phyloP scores from a whole-genome alignment of 139 green algal genomes.

The Coelastrella sp. region DNA sequence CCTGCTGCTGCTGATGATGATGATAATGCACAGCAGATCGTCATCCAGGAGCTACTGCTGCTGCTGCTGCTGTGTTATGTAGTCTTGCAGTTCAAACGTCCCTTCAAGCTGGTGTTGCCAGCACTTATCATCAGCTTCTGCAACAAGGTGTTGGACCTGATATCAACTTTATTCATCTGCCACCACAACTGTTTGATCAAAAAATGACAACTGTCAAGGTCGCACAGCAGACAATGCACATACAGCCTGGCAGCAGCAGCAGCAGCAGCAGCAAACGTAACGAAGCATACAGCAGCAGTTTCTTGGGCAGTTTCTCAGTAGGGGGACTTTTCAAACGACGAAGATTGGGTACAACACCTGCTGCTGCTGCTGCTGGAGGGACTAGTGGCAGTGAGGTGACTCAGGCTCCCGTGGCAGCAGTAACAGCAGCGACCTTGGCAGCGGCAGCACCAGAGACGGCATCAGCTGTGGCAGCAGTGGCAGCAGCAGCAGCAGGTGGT shows the following conservation, averaged over 20 bases:
- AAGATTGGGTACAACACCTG: no score
- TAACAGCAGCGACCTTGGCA: background rate
- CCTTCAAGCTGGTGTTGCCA: background rate
- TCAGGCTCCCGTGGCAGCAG: background rate
- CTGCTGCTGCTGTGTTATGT: background rate
- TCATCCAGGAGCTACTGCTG: background rate
- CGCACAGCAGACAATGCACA: background rate
- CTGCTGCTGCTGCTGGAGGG: background rate
- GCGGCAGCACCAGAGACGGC: background rate
- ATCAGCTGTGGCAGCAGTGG: background rate
- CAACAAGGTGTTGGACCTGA: slow-evolving; percentile 22
- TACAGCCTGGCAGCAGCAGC: background rate
- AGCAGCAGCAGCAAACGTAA: background rate
- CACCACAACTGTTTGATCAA: background rate
- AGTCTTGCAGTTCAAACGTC: slow-evolving; percentile 27
- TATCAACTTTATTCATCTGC: background rate
- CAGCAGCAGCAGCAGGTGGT: background rate
- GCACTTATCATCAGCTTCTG: slow-evolving; percentile 5
- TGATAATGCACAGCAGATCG: background rate
- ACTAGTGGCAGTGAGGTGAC: background rate
- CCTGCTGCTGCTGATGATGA: no score
- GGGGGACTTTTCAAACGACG: background rate
- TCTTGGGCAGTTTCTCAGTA: background rate
- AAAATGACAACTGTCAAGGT: background rate
- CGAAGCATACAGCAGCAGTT: background rate